Percentiles rank a stretch among this genome's conserved stretches.
Conservation (phyloP, 1,284 basidiomycete genomes). For the Ceratorhiza oryzae-sativae region DNA sequence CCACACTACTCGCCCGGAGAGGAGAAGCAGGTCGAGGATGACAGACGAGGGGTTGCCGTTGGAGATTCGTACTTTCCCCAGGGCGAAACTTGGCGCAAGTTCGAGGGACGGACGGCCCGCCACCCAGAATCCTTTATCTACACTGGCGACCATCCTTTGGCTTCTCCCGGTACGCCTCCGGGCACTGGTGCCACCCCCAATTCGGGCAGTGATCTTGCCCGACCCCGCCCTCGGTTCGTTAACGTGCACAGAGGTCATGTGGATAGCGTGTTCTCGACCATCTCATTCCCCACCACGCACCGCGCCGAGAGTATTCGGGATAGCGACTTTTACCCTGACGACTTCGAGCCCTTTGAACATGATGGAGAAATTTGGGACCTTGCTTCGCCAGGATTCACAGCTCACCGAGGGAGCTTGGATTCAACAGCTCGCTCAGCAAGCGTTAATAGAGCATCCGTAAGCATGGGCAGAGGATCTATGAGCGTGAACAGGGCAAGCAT, state of each 20-base stretch:
- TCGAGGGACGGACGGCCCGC: conserved; percentile 31
- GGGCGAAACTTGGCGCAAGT: conserved; percentile 36
- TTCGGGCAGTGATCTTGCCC: conserved; percentile 1
- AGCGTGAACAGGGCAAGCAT: conserved; percentile 30
- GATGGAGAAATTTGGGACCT: conserved; percentile 38
- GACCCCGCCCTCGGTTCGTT: conserved; percentile 32
- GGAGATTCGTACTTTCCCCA: conserved; percentile 38
- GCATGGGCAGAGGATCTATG: not conserved
- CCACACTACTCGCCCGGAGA: conserved; percentile 24
- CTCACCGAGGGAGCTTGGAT: conserved; percentile 27
- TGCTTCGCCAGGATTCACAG: conserved; percentile 22
- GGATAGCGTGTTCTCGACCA: conserved; percentile 33
- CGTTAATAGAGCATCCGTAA: not conserved
- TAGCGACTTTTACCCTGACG: conserved; percentile 31
- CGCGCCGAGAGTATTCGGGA: conserved; percentile 36
- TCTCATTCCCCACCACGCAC: conserved; percentile 35
- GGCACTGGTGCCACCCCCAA: not conserved
- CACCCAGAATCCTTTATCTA: conserved; percentile 38
- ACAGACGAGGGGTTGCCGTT: not conserved
- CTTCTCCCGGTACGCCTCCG: conserved; percentile 7
- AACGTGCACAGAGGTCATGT: not conserved
- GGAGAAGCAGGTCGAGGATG: conserved; percentile 12
- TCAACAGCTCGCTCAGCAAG: conserved; percentile 16
- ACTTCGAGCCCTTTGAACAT: conserved; percentile 29
- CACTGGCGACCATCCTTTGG: not conserved